Conservation (phyloP, 306 rosid genomes). For the Canavalia gladiata region DNA sequence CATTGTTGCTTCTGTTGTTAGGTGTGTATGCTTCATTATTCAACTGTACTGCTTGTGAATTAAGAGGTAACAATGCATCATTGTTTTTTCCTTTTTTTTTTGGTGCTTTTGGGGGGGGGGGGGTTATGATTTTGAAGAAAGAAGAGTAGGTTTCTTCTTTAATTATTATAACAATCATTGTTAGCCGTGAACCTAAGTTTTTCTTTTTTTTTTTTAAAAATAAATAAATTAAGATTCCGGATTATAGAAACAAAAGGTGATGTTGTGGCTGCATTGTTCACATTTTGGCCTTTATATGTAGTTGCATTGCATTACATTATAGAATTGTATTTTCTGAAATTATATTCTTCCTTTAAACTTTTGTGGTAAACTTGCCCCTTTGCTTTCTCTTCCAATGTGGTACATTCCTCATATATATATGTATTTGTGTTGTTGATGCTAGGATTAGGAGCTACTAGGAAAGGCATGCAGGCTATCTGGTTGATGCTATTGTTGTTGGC, state of each 20-base stretch:
- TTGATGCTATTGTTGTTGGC: slow-evolving; percentile 58
- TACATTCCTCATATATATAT: neutral
- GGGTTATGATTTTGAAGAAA: slow-evolving; percentile 24
- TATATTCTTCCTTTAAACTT: neutral
- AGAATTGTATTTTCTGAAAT: neutral
- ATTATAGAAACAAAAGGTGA: slow-evolving; percentile 10
- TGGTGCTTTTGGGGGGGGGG: neutral
- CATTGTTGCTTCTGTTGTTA: slow-evolving; percentile 37
- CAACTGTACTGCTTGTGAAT: slow-evolving; percentile 34
- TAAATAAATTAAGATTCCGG: neutral
- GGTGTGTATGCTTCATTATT: slow-evolving; percentile 36
- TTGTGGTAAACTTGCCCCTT: neutral
- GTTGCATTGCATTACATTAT: slow-evolving; percentile 19
- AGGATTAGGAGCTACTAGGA: slow-evolving; percentile 53
- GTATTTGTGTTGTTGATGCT: slow-evolving; percentile 38
- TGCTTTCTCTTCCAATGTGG: slow-evolving; percentile 38
- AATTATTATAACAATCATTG: slow-evolving; percentile 12
- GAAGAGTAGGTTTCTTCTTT: neutral
- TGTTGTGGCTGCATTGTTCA: slow-evolving; percentile 31
- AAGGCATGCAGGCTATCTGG: slow-evolving; percentile 75
- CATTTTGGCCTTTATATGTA: slow-evolving; percentile 18
- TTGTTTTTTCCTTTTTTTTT: neutral
- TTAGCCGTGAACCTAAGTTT: neutral
- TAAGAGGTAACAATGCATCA: slow-evolving; percentile 44
- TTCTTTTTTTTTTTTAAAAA: neutral